These are phyloP conservation scores for Colletotrichum karsti DNA, from an alignment of 2,329 filamentous ascomycete species.

Conservation along the genomic window DNA sequence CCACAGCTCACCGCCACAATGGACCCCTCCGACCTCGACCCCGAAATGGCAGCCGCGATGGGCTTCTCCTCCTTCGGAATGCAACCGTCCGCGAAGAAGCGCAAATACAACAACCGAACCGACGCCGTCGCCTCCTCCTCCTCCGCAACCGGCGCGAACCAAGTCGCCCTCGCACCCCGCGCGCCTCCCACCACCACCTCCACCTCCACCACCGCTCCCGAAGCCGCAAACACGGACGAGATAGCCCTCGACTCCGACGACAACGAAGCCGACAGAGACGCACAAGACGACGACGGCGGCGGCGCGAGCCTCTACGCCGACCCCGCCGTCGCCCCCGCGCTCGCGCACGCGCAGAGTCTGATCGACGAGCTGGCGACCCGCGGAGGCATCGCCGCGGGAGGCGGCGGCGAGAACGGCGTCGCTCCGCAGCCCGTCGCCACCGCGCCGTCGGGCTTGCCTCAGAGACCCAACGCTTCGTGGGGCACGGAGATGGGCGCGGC, in stretches of 20 bases:
- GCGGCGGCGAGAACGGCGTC: background rate
- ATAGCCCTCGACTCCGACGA: conserved; percentile 51
- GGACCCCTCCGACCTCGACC: conserved; percentile 32
- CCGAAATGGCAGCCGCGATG: conserved; percentile 71
- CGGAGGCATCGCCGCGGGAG: background rate
- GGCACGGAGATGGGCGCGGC: conserved; percentile 12
- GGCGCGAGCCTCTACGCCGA: conserved; percentile 8
- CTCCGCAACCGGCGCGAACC: conserved; percentile 42
- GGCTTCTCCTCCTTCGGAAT: conserved; percentile 78
- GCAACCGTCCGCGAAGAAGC: conserved; percentile 66
- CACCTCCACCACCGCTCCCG: background rate
- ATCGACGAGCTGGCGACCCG: conserved; percentile 23
- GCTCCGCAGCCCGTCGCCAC: conserved; percentile 6
- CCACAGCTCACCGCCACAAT: conserved; percentile 10
- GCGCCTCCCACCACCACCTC: conserved; percentile 21
- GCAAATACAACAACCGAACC: conserved; percentile 68
- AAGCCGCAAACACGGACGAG: conserved; percentile 52
- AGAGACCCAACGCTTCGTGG: conserved; percentile 23
- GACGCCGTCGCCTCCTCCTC: conserved; percentile 56
- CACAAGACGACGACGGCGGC: conserved; percentile 16
- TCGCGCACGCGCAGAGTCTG: conserved; percentile 23
- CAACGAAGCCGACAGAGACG: background rate
- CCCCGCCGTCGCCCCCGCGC: conserved; percentile 20
- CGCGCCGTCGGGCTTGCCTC: conserved; percentile 15
- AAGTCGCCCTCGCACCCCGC: conserved; percentile 45